Percentiles rank a stretch among this genome's conserved stretches.
These are phyloP conservation scores for Stemphylium lycopersici DNA, from an alignment of 2,329 filamentous ascomycete species.

Conservation along the genomic window DNA sequence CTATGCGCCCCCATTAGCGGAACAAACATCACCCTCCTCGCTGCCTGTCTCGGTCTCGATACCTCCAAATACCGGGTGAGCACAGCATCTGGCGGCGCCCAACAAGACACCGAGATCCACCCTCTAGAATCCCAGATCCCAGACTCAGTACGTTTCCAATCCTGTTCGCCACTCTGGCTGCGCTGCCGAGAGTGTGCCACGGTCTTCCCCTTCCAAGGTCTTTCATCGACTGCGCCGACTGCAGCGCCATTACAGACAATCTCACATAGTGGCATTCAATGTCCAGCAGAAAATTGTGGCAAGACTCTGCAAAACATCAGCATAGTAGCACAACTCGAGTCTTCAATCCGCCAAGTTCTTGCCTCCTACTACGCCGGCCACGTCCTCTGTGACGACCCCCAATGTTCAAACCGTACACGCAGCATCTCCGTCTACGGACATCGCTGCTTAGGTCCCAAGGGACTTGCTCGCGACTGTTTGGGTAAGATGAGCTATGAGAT, in stretches of 20 bases:
- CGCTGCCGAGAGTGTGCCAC: constrained; percentile 82
- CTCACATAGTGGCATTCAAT: constrained; percentile 76
- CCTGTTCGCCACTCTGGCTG: constrained; percentile 76
- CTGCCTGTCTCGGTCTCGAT: constrained; percentile 92
- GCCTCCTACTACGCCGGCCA: constrained; percentile 90
- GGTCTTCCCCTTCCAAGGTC: constrained; percentile 75
- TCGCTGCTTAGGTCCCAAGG: constrained; percentile 85
- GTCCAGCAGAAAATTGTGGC: constrained; percentile 68
- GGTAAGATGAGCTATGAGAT: constrained; percentile 90
- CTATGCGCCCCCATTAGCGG: constrained; percentile 94
- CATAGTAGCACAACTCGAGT: constrained; percentile 85
- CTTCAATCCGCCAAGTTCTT: constrained; percentile 77
- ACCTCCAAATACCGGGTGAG: constrained; percentile 82
- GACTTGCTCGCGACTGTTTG: constrained; percentile 80
- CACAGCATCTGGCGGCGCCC: constrained; percentile 59
- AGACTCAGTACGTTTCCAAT: constrained; percentile 85
- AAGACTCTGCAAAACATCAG: constrained; percentile 71
- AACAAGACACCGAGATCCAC: constrained; percentile 64
- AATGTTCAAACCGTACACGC: constrained; percentile 84
- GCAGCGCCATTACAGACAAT: constrained; percentile 48
- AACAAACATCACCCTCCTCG: constrained; percentile 86
- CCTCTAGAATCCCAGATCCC: constrained; percentile 94
- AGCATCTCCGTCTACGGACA: constrained; percentile 94
- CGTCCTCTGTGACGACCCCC: constrained; percentile 87
- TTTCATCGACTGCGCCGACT: constrained; percentile 51